Conservation (phyloP, 371 early-diverging fungal species). For the Dichotomocladium elegans region DNA sequence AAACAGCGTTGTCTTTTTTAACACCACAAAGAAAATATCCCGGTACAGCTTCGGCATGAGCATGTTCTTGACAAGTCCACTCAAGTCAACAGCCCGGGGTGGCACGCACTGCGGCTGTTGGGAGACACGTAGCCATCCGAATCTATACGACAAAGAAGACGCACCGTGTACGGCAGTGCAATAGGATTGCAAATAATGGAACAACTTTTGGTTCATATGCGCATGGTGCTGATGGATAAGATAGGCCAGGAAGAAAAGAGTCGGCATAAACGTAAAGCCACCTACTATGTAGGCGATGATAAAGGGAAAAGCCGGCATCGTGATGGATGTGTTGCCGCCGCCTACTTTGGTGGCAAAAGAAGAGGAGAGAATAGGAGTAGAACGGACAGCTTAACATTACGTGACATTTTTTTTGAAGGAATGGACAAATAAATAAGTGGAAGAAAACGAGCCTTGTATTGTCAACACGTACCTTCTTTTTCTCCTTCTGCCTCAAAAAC, state of each 20-base stretch:
- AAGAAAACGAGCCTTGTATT: no score
- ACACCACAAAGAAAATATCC: conserved; percentile 64
- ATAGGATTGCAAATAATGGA: background rate
- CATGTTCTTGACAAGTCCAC: conserved; percentile 35
- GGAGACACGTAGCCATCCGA: conserved; percentile 46
- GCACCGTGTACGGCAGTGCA: background rate
- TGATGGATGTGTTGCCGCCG: background rate
- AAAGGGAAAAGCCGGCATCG: no score
- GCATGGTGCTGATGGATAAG: background rate
- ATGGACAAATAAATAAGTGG: no score
- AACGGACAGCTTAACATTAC: no score
- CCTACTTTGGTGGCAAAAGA: no score
- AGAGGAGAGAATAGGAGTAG: no score
- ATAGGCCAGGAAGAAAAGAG: conserved; percentile 9
- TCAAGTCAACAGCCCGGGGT: conserved; percentile 20
- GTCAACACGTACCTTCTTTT: no score
- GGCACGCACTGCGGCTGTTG: conserved; percentile 25
- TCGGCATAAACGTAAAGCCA: conserved; percentile 44
- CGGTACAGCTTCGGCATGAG: conserved; percentile 18
- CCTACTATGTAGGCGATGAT: conserved; percentile 36
- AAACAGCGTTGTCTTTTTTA: conserved; percentile 76
- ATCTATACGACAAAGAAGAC: conserved; percentile 25
- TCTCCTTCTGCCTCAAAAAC: no score
- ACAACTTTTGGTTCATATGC: background rate
- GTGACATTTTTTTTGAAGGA: no score